These are phyloP conservation scores for Neurospora sp. DNA, from an alignment of 2,329 filamentous ascomycete genomes.

Conservation along the genomic window DNA sequence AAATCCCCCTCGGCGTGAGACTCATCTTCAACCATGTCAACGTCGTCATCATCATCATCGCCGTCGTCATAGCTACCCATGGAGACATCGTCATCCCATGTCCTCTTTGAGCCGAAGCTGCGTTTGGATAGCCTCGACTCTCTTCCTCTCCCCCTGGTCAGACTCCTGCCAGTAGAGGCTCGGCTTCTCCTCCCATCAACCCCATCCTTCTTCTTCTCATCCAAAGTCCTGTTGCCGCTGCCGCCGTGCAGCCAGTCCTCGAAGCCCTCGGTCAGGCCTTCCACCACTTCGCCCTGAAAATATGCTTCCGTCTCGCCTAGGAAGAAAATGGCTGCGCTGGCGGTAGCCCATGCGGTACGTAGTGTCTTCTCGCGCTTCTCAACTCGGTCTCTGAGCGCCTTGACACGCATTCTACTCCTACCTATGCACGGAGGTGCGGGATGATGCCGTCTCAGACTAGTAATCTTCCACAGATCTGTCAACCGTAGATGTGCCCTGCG, in stretches of 20 bases:
- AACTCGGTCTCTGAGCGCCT: conserved; percentile 49
- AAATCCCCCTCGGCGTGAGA: conserved; percentile 23
- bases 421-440: conserved; percentile 58
- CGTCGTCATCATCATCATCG: conserved; percentile 27
- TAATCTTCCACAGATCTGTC: conserved; percentile 78
- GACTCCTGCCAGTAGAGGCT: not conserved
- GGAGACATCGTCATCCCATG: not conserved
- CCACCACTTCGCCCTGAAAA: conserved; percentile 80
- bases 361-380: conserved; percentile 55
- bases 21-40: conserved; percentile 22
- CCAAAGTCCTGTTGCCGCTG: conserved; percentile 18
- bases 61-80: conserved; percentile 1
- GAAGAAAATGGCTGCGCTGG: conserved; percentile 79
- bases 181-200: conserved; percentile 5
- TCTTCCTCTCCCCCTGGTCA: conserved; percentile 6
- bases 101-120: not conserved
- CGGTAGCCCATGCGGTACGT: conserved; percentile 82
- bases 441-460: conserved; percentile 64
- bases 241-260: conserved; percentile 55
- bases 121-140: not conserved
- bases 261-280: conserved; percentile 71
- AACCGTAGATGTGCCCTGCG: conserved; percentile 77
- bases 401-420: conserved; percentile 44
- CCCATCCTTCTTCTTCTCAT: not conserved
- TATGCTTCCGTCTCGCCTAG: conserved; percentile 80